These are phyloP conservation scores for Luffa acutangula DNA, from an alignment of 306 rosid genomes.

Conservation along the genomic window DNA sequence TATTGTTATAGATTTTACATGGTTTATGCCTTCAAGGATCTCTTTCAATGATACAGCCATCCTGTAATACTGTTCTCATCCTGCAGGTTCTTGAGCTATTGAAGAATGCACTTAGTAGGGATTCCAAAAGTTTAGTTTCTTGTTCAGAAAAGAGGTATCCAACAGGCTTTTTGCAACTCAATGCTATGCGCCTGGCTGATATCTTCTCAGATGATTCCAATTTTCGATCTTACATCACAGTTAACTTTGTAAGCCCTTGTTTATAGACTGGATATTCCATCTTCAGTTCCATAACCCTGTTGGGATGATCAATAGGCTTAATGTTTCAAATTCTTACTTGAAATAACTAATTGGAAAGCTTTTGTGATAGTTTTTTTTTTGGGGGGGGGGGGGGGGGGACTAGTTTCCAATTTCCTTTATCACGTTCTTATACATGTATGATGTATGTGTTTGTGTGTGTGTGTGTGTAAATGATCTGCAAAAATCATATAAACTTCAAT, in stretches of 20 bases:
- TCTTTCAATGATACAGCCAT: neutral
- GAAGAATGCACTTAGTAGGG: constrained; percentile 59
- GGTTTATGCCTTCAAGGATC: neutral
- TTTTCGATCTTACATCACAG: constrained; percentile 70
- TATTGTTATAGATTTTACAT: neutral
- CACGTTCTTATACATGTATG: too few relatives aligned
- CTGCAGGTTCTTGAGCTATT: constrained; percentile 65
- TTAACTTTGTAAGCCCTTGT: constrained; percentile 52
- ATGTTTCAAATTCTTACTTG: neutral
- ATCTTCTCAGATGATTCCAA: constrained; percentile 92
- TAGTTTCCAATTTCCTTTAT: too few relatives aligned
- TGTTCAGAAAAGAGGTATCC: constrained; percentile 44
- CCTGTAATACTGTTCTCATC: constrained; percentile 12
- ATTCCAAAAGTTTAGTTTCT: constrained; percentile 27
- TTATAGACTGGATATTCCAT: constrained; percentile 11
- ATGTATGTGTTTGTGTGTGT: too few relatives aligned
- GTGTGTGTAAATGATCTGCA: neutral
- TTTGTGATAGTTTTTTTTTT: too few relatives aligned
- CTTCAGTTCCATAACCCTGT: constrained; percentile 3
- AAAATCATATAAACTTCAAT: neutral
- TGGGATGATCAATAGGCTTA: neutral
- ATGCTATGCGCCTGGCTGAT: constrained; percentile 94
- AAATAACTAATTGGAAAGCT: neutral
- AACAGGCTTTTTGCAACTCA: constrained; percentile 82
- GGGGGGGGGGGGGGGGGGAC: too few relatives aligned